Evolutionary conservation across 2,329 filamentous ascomycete species (phyloP).

Genomic region (Trematosphaeria pertusa): DNA sequence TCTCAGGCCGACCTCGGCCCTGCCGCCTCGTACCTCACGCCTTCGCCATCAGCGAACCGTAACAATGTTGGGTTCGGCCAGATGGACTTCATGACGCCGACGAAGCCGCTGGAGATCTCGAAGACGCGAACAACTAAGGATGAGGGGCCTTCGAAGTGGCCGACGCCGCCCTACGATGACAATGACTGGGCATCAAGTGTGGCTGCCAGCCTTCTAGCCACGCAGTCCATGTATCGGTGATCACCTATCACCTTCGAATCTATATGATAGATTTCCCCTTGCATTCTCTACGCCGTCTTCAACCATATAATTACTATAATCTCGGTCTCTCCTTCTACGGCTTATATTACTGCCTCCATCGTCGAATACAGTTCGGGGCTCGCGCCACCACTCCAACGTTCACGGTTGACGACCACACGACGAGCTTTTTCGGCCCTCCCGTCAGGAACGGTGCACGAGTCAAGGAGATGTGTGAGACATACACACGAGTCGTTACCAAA

Average conservation of each 20-base stretch:
- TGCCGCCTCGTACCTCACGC: conserved; percentile 71
- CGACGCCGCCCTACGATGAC: conserved; percentile 93
- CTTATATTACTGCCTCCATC: conserved; percentile 34
- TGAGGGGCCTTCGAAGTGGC: conserved; percentile 75
- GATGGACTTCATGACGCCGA: conserved; percentile 65
- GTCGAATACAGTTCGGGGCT: conserved; percentile 33
- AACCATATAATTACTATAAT: conserved; percentile 41
- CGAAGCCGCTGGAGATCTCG: conserved; percentile 74
- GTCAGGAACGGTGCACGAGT: conserved; percentile 47
- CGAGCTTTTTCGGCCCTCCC: conserved; percentile 38
- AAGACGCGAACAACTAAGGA: conserved; percentile 50
- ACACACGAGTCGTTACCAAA: conserved; percentile 24
- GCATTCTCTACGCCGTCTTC: conserved; percentile 36
- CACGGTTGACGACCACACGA: conserved; percentile 44
- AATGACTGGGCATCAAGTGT: conserved; percentile 88
- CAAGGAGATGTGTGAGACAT: conserved; percentile 29
- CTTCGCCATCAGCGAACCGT: conserved; percentile 80
- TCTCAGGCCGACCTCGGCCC: conserved; percentile 69
- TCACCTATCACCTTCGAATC: conserved; percentile 15
- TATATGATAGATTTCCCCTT: conserved; percentile 22
- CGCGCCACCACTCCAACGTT: conserved; percentile 26
- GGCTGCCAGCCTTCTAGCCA: conserved; percentile 69
- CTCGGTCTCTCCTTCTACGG: conserved; percentile 27
- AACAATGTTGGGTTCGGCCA: conserved; percentile 77
- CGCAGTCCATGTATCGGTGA: conserved; percentile 47